These are phyloP conservation scores for Climacium dendroides DNA, from an alignment of 225 moss, liverwort and hornwort genomes.

Conservation along the genomic window DNA sequence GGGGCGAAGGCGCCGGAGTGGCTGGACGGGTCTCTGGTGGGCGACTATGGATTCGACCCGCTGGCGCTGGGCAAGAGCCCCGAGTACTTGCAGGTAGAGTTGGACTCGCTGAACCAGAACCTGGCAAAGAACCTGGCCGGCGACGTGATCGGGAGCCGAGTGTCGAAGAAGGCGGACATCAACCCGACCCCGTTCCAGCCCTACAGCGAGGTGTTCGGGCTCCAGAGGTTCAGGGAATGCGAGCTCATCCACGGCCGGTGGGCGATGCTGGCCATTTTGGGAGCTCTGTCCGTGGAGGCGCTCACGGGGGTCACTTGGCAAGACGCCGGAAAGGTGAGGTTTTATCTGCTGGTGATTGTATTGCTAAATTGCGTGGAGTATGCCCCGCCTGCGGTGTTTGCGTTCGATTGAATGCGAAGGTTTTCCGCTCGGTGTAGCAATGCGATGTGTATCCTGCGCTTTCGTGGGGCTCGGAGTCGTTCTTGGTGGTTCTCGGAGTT, in stretches of 20 bases:
- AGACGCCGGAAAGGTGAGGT: constrained; percentile 81
- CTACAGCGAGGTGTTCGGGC: constrained; percentile 97
- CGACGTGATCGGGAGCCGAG: constrained; percentile 69
- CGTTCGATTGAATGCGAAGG: not conserved
- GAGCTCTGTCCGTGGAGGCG: constrained; percentile 80
- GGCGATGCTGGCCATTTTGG: constrained; percentile 93
- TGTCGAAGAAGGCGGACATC: constrained; percentile 77
- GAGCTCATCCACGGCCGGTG: constrained; percentile 97
- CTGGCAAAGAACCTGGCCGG: constrained; percentile 78
- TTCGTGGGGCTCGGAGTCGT: not conserved
- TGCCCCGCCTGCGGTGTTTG: not conserved
- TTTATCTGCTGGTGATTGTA: not conserved
- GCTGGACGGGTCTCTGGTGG: constrained; percentile 71
- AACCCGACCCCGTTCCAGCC: constrained; percentile 98
- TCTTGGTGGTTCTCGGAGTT: too few species aligned
- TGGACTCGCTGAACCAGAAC: constrained; percentile 96
- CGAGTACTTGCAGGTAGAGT: constrained; percentile 85
- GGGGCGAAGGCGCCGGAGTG: constrained; percentile 84
- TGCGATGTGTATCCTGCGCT: not conserved
- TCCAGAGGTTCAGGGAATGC: constrained; percentile 98
- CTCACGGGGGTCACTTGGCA: constrained; percentile 97
- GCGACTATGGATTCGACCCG: constrained; percentile 95
- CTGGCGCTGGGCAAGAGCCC: constrained; percentile 76
- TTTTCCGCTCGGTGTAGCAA: not conserved
- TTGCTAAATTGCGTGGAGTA: not conserved